A percentile compares a stretch with the other conserved stretches of the same genome.
Conservation (phyloP, 495 filamentous ascomycete species). For the Aspergillus ellipticus region DNA sequence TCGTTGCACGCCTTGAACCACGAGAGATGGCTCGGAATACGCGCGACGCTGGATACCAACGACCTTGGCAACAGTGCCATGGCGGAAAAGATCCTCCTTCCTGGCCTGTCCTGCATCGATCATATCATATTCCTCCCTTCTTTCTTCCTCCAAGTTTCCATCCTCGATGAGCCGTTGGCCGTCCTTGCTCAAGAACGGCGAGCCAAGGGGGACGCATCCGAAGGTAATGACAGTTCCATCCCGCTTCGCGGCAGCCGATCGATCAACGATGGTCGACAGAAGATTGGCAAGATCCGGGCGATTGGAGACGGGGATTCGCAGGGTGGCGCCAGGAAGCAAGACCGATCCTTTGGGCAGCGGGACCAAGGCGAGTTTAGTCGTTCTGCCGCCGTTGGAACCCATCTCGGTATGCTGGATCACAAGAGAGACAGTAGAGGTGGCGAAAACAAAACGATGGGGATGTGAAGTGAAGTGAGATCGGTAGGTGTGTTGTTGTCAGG, state of each 20-base stretch:
- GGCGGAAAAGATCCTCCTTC: constrained; percentile 70
- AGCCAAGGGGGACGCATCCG: constrained; percentile 76
- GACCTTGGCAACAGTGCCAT: constrained; percentile 77
- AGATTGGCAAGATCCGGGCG: constrained; percentile 81
- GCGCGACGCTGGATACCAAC: constrained; percentile 76
- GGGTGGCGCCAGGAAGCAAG: constrained; percentile 74
- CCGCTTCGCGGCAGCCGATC: constrained; percentile 57
- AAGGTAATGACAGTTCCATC: constrained; percentile 66
- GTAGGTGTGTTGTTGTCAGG: not conserved
- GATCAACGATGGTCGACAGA: constrained; percentile 70
- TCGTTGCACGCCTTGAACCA: constrained; percentile 81
- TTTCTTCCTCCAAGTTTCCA: constrained; percentile 34
- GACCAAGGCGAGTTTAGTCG: constrained; percentile 65
- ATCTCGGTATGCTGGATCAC: constrained; percentile 27
- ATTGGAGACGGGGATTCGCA: constrained; percentile 71
- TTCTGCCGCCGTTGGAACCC: constrained; percentile 42
- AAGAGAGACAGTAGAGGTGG: constrained; percentile 2
- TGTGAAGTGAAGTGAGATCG: constrained; percentile 1
- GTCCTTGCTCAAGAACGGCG: constrained; percentile 60
- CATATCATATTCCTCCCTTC: constrained; percentile 36
- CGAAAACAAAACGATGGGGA: constrained; percentile 9
- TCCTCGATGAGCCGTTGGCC: constrained; percentile 67
- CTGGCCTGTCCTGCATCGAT: constrained; percentile 57
- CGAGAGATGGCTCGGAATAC: constrained; percentile 71
- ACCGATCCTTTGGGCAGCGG: constrained; percentile 70